These are phyloP conservation scores for Tetrapyrgos nigripes DNA, from an alignment of 1,284 basidiomycete species.

Conservation along the genomic window DNA sequence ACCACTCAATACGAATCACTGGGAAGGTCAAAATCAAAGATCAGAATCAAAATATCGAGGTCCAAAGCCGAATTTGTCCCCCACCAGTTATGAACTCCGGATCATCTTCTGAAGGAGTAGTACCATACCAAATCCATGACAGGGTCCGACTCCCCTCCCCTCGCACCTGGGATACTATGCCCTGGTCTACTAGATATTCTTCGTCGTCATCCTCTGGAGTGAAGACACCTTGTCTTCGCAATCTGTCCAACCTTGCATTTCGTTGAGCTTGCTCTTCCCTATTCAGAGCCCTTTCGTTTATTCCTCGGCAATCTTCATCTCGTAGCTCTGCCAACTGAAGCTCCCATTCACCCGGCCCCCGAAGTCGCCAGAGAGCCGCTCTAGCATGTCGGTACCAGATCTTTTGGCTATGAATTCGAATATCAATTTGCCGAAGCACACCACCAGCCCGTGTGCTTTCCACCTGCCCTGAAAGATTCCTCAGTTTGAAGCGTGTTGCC, in stretches of 20 bases:
- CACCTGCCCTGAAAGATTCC: conserved; percentile 5
- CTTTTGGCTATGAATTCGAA: background rate
- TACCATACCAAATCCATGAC: background rate
- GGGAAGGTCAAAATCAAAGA: background rate
- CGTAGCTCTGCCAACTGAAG: background rate
- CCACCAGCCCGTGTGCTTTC: conserved; percentile 1
- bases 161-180: background rate
- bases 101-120: background rate
- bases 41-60: background rate
- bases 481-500: background rate
- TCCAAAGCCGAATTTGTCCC: no score
- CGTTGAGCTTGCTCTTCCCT: conserved; percentile 8
- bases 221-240: background rate
- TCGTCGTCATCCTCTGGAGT: background rate
- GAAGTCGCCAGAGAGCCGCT: background rate
- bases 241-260: background rate
- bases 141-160: background rate
- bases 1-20: conserved; percentile 14
- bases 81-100: background rate
- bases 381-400: conserved; percentile 8
- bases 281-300: conserved; percentile 13
- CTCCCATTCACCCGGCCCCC: conserved; percentile 16
- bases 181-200: background rate
- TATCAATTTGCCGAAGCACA: conserved; percentile 7
- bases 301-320: conserved; percentile 13